Evolutionary conservation across 495 filamentous ascomycete genomes (phyloP).

Genomic region (Wilcoxina mikolae): DNA sequence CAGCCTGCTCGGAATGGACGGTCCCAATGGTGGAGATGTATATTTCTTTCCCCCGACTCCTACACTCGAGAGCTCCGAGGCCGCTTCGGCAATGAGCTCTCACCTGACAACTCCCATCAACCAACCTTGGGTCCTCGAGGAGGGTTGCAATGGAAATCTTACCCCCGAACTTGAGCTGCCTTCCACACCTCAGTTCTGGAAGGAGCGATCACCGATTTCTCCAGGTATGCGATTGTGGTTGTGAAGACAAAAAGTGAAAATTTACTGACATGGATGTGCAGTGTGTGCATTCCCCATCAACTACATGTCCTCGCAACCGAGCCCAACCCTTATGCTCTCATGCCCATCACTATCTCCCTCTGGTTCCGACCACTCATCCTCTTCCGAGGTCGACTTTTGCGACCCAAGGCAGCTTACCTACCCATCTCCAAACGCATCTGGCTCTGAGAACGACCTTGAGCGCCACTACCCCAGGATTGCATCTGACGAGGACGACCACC

Average conservation of each 20-base stretch:
- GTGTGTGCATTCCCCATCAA: slow-evolving; percentile 6
- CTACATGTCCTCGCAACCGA: slow-evolving; percentile 23
- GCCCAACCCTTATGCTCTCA: slow-evolving; percentile 24
- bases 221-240: slow-evolving; percentile 80
- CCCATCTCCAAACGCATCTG: slow-evolving; percentile 40
- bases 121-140: slow-evolving; percentile 54
- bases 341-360: slow-evolving; percentile 72
- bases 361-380: slow-evolving; percentile 65
- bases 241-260: not conserved
- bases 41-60: slow-evolving; percentile 77
- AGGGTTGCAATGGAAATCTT: slow-evolving; percentile 51
- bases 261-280: slow-evolving; percentile 4
- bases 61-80: slow-evolving; percentile 69
- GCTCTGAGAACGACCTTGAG: slow-evolving; percentile 42
- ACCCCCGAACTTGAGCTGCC: slow-evolving; percentile 25
- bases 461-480: slow-evolving; percentile 46
- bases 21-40: slow-evolving; percentile 44
- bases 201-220: slow-evolving; percentile 57
- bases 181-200: slow-evolving; percentile 48
- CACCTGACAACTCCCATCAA: slow-evolving; percentile 48
- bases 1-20: slow-evolving; percentile 64
- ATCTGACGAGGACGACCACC: slow-evolving; percentile 59
- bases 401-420: slow-evolving; percentile 87
- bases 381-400: slow-evolving; percentile 71
- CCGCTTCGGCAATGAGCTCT: slow-evolving; percentile 63